Percentiles rank a stretch among this genome's conserved stretches.
phyloP scores from a whole-genome alignment of 140 eudicot species.

The Eryngium alpinum region DNA sequence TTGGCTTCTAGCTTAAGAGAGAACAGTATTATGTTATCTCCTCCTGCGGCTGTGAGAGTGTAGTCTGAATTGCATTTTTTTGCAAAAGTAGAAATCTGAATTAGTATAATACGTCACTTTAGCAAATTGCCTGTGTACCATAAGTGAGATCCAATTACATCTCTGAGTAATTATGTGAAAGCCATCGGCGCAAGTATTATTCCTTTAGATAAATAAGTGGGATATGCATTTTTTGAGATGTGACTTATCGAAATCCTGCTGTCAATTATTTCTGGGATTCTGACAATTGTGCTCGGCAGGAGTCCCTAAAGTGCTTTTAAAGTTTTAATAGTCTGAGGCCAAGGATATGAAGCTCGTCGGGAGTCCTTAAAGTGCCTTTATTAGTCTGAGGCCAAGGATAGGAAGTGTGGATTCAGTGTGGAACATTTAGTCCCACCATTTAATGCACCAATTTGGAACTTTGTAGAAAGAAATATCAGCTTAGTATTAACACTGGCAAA shows the following conservation, averaged over 20 bases:
- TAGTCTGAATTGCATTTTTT: too few species aligned
- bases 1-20: too few species aligned
- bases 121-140: neutral
- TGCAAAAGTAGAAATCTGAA: too few species aligned
- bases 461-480: conserved; percentile 1
- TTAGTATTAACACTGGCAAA: neutral
- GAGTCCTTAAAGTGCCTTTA: neutral
- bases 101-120: neutral
- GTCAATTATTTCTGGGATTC: neutral
- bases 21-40: too few species aligned
- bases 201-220: neutral
- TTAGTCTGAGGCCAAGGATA: neutral
- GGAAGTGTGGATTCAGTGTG: conserved; percentile 1
- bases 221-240: neutral
- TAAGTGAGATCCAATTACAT: neutral
- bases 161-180: neutral
- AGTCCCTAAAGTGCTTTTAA: neutral
- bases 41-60: too few species aligned
- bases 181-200: neutral
- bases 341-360: neutral
- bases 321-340: too few species aligned
- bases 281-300: conserved; percentile 6
- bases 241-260: neutral
- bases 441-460: neutral
- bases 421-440: conserved; percentile 3